Evolutionary conservation across 352 stramenopile genomes (phyloP).

Genomic region (Lagenidium giganteum): DNA sequence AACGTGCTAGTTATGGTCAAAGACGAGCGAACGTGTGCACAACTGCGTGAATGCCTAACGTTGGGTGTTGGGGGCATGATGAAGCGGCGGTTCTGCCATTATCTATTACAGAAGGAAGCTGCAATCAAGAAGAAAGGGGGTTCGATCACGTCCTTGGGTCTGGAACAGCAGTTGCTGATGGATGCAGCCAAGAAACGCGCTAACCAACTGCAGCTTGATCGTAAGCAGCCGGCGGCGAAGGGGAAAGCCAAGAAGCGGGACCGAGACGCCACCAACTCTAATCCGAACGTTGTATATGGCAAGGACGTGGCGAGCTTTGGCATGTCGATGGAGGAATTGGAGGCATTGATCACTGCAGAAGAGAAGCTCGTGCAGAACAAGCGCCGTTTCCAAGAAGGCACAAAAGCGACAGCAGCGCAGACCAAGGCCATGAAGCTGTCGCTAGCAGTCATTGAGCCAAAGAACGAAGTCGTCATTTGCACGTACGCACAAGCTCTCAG

Average conservation of each 20-base stretch:
- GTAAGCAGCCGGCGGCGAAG: too few relatives aligned
- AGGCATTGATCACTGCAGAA: conserved; percentile 27
- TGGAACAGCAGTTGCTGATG: conserved; percentile 66
- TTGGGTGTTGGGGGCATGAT: conserved; percentile 82
- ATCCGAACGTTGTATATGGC: too few relatives aligned
- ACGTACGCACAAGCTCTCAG: conserved; percentile 76
- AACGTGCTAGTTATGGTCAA: conserved; percentile 83
- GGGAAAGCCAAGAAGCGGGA: conserved; percentile 18
- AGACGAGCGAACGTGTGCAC: conserved; percentile 82
- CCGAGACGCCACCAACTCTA: too few relatives aligned
- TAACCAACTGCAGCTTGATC: too few relatives aligned
- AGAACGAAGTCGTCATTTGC: conserved; percentile 59
- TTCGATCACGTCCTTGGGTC: conserved; percentile 23
- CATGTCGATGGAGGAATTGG: conserved; percentile 62
- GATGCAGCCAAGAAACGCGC: conserved; percentile 41
- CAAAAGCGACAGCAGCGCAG: conserved; percentile 17
- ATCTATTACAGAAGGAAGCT: conserved; percentile 68
- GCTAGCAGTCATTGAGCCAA: conserved; percentile 40
- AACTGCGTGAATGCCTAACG: conserved; percentile 80
- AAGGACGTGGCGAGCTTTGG: conserved; percentile 73
- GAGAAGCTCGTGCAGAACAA: conserved; percentile 16
- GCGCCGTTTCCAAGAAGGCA: conserved; percentile 10
- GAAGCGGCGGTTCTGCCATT: conserved; percentile 74
- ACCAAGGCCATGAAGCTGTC: conserved; percentile 25
- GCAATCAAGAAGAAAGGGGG: conserved; percentile 48